Evolutionary conservation across 2,329 filamentous ascomycete genomes (phyloP).

Genomic region (Aureobasidium sp.): DNA sequence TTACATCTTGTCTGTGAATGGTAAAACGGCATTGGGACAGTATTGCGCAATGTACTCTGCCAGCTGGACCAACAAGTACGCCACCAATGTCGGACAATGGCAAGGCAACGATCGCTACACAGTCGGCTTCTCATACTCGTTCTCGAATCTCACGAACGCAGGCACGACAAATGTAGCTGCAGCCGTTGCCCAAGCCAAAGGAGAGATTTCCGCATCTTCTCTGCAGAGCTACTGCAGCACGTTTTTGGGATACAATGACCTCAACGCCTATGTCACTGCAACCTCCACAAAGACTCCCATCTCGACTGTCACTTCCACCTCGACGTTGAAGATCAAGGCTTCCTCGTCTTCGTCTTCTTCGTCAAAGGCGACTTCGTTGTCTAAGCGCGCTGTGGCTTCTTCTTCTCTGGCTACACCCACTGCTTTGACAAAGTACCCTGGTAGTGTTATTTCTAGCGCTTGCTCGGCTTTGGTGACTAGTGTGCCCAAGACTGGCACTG

Average conservation of each 20-base stretch:
- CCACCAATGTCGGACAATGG: constrained; percentile 19
- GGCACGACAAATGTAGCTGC: constrained; percentile 4
- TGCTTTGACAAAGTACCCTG: constrained; percentile 18
- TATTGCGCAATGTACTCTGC: constrained; percentile 18
- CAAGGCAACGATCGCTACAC: constrained; percentile 16
- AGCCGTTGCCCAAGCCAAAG: constrained; percentile 18
- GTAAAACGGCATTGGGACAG: constrained; percentile 7
- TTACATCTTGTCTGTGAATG: constrained; percentile 6
- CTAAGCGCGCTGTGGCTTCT: neutral
- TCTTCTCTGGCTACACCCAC: constrained; percentile 4
- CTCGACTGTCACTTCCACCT: neutral
- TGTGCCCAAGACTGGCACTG: constrained; percentile 10
- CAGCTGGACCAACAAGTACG: constrained; percentile 16
- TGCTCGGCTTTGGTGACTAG: constrained; percentile 14
- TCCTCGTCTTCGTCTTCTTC: neutral
- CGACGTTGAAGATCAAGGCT: neutral
- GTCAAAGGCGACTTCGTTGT: neutral
- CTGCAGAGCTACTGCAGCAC: constrained; percentile 2
- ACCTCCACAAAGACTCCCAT: neutral
- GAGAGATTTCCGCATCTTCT: constrained; percentile 5
- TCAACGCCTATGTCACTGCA: neutral
- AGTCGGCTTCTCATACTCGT: constrained; percentile 14
- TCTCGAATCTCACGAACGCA: constrained; percentile 4
- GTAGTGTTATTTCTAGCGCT: constrained; percentile 16
- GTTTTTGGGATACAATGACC: neutral